Conservation (phyloP, 306 rosid genomes). For the Sesbania bispinosa region DNA sequence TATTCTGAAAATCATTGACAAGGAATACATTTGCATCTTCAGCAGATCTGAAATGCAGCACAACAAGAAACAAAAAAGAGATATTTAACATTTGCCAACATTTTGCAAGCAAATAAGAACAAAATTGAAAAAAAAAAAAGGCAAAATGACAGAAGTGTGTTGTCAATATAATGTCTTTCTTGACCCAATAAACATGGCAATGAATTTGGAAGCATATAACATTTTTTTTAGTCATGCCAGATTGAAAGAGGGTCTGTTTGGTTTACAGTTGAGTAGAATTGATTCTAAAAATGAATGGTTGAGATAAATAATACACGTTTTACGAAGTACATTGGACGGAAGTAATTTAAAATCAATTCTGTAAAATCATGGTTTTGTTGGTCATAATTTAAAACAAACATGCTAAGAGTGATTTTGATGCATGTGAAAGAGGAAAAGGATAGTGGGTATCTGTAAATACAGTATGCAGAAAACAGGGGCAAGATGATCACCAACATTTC, state of each 20-base stretch:
- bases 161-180: neutral
- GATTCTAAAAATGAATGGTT: no score
- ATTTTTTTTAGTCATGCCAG: no score
- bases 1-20: slow-evolving; percentile 88
- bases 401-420: neutral
- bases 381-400: no score
- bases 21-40: slow-evolving; percentile 88
- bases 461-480: neutral
- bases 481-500: neutral
- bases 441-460: neutral
- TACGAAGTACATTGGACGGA: no score
- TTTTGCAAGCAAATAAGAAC: slow-evolving; percentile 11
- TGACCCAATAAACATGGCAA: neutral
- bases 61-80: slow-evolving; percentile 15
- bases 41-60: slow-evolving; percentile 63
- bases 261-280: no score
- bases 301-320: no score
- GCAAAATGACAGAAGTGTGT: neutral
- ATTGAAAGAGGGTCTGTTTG: no score
- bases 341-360: no score
- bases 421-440: slow-evolving; percentile 3
- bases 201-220: no score
- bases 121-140: neutral
- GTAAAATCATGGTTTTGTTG: no score
- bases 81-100: slow-evolving; percentile 16